Evolutionary conservation across 768 basidiomycete species (phyloP), one percentile per base, ranked within the genome.

Genomic region (Thelephora aurantiotincta): DNA sequence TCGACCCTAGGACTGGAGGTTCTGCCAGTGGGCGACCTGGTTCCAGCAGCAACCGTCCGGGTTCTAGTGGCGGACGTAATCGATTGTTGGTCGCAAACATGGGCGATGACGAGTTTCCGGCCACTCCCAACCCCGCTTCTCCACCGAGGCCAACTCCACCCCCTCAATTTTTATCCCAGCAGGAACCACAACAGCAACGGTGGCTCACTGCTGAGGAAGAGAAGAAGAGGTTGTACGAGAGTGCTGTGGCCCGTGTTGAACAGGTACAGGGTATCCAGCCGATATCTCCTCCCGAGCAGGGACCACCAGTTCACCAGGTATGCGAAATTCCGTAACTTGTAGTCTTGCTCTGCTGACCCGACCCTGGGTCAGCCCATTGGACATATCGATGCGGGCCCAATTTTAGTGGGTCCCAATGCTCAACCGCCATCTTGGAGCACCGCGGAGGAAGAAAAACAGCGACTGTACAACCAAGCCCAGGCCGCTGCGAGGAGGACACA

Each of bases 391-490:
- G 52, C 50, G 12, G 48, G 51, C 7, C 53, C 51, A 23, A 46
- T 50, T 14, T 16, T 46, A 13, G 37, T 38, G 33, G 37, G 43
- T 41, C 19, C 47, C 52, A 11, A 30, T 47, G 18, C 37, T 7
- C 16, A 46, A 23, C 11, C 50, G 16, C 48, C 46, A 26, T 59
- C 60, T 35, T 88, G 82, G 82, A 67, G 67, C 6, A 72, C 79
- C 1, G 83, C 88, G 0, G 86, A 87, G 61, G 74, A 78, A 48
- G 87, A 90, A 58, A 89, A 90, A 55, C 62, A 72, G 1, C 68
- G 72, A n/a, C 58, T 86, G n/a, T 87, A 73, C 60, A 68, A 81
- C 44, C 60, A 76, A 44, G 84, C 86, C 0, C 78, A 80, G 55
- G 75, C 72, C 1, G 78, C 73, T n/a, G 86, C 77, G 2, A 69